Base-by-base conservation (phyloP, 1,284 basidiomycete species). In the Cryptococcus hybrid region DNA sequence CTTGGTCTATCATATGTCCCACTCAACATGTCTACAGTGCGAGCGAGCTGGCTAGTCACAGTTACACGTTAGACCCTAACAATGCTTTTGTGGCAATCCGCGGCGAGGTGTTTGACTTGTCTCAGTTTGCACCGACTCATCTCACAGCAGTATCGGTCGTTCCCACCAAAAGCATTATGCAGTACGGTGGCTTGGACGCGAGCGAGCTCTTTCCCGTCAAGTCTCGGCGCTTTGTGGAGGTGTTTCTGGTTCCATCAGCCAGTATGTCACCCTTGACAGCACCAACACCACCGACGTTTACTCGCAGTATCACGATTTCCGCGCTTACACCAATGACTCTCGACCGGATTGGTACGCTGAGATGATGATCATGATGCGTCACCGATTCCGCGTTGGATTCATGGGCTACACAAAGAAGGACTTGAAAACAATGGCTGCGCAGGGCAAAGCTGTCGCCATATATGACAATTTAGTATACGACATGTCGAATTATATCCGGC, bases 331-430 rank as follows among this genome's bases (percentile, higher is more conserved):
- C 35, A 88, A 88, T 60, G 94, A 99, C 72, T 88, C 88, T 0
- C 86, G 94, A 24, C 92, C 93, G 0, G 95, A 99, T 75, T 99
- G 95, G 96, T 99, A 99, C 78, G 92, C 89, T 65, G 90, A 99
- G 80, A 84, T 82, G 63, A 94, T 94, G 92, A 86, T 88, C 5
- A 79, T 84, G 67, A 87, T 99, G 86, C 88, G 93, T 5, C 94
- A 88, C 81, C 88, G 86, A 58, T 88, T 86, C 68, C 88, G 93
- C 52, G 84, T 87, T 49, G 94, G 95, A 0, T 98, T 95, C 76
- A 78, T 96, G 65, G 96, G 93, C 0, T 90, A 86, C 74, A 92
- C 90, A 0, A 85, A 86, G 24, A 86, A 86, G 68, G 87, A 89
- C 61, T 84, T 99, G 69, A 83, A 80, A 66, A 86, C 83, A 63